These are phyloP conservation scores for Rhynchospora pubera DNA, from an alignment of 176 grass and related monocot genomes.

Conservation along the genomic window DNA sequence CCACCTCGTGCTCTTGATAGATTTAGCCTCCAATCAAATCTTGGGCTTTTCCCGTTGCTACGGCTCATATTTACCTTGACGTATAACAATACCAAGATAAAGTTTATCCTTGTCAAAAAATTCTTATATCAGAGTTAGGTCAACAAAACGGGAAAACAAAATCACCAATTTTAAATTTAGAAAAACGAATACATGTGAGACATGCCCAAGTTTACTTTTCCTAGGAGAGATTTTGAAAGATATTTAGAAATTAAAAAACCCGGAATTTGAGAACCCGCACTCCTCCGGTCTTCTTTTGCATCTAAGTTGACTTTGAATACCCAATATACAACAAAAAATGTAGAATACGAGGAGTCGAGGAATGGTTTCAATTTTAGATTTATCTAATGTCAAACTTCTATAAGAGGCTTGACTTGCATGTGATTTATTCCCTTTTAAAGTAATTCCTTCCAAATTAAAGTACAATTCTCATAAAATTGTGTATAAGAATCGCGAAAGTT, in stretches of 20 bases:
- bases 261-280: neutral
- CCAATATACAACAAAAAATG: neutral
- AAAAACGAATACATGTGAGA: neutral
- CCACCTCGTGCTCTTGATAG: constrained; percentile 46
- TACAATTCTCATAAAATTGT: neutral
- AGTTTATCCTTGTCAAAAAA: neutral
- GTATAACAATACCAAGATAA: neutral
- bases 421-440: neutral
- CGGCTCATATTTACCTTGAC: constrained; percentile 50
- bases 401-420: neutral
- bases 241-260: neutral
- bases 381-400: neutral
- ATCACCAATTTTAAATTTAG: neutral
- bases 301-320: neutral
- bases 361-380: neutral
- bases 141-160: neutral
- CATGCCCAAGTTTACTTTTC: neutral
- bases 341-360: neutral
- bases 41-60: constrained; percentile 72
- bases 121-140: neutral
- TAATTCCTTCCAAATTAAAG: neutral
- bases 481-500: neutral
- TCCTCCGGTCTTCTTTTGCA: neutral
- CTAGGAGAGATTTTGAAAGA: neutral
- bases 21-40: constrained; percentile 57